Base-by-base conservation (phyloP, 2,329 filamentous ascomycete genomes). In the Boeremia exigua region DNA sequence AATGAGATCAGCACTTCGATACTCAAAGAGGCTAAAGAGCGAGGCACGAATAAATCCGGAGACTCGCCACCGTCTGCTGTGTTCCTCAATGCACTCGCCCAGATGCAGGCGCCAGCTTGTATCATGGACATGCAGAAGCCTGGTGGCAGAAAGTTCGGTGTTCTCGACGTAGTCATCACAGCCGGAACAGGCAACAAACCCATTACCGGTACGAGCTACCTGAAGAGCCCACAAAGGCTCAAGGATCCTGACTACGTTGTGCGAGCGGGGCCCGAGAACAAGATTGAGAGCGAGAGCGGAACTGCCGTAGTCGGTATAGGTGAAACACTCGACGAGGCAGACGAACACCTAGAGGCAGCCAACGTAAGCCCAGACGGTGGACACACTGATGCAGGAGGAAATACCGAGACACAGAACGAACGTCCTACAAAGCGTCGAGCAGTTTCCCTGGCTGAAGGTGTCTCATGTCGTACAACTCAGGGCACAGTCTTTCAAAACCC, bases 81-180 rank as follows among this genome's bases (percentile, higher is more conserved):
- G 1, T 79, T 78, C 48, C 58, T 82, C n/a, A 37, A 54, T 4
- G 71, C 71, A 15, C 62, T 82, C 11, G 70, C 77, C 2, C 58
- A 52, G 3, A 63, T 80, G 54, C 38, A 60, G 3, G 73, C 80
- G 60, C 79, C 79, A 4, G 56, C 69, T 1, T 56, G 61, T 2
- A 48, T 79, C 4, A 27, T 57, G 1, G 32, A 59, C 8, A 67
- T 77, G 64, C 74, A 75, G 45, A 70, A 65, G 12, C 48, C 62
- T 4, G 64, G 66, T 9, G 65, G 67, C 4, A 66, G 38, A 15
- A 66, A 66, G 1, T 75, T 77, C 44, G 75, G 75, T 3, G 59
- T 77, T 6, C 63, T 79, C 12, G 77, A 79, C 56, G 72, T 78
- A 0, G 43, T 74, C n/a, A 63, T 75, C 37, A 70, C 70, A 2